Conservation (phyloP, 2,329 filamentous ascomycete species). For the Aspergillus transmontanensis region DNA sequence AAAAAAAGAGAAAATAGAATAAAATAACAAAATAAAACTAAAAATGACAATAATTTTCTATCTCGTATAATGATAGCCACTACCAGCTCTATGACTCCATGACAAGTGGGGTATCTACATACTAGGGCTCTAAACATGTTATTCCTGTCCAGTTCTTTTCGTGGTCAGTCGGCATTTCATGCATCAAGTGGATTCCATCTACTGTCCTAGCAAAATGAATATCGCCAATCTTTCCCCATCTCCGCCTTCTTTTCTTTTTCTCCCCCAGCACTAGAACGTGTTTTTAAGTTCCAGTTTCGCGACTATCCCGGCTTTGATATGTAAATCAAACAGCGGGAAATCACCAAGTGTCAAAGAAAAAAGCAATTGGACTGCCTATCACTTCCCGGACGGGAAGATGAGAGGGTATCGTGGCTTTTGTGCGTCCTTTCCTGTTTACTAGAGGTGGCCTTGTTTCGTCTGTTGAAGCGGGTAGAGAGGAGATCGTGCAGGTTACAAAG, state of each 20-base stretch:
- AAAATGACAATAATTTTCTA: not conserved
- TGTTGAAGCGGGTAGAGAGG: not conserved
- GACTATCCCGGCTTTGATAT: not conserved
- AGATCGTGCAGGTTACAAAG: not conserved
- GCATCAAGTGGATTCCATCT: not conserved
- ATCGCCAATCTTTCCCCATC: not conserved
- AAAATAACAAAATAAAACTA: not conserved
- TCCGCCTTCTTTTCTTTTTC: not conserved
- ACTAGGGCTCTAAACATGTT: not conserved
- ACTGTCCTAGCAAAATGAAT: not conserved
- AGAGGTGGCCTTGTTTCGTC: not conserved
- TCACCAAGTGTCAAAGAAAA: not conserved
- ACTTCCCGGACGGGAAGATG: not conserved
- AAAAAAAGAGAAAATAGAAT: not conserved
- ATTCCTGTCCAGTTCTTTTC: not conserved
- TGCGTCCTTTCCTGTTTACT: not conserved
- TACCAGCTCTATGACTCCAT: not conserved
- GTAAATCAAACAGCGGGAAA: not conserved
- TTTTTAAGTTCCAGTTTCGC: not conserved
- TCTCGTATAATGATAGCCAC: not conserved
- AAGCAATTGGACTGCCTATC: not conserved
- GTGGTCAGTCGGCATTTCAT: not conserved
- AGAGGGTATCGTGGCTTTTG: not conserved
- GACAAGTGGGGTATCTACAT: not conserved
- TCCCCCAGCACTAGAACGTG: not conserved